phyloP scores from a whole-genome alignment of 2,329 filamentous ascomycete species.

The Aureobasidium sp. region DNA sequence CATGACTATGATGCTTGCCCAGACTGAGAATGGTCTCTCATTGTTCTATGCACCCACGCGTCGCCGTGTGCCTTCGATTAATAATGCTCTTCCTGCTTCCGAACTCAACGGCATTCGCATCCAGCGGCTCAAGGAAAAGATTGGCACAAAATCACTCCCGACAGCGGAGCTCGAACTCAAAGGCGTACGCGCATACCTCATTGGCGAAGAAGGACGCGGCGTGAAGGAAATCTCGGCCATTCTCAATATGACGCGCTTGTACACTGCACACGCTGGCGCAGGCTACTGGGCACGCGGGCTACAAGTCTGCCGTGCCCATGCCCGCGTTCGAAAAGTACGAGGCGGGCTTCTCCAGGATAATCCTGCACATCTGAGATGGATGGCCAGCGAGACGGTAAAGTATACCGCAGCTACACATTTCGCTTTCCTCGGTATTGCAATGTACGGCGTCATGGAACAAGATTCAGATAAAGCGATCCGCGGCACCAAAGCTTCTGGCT shows the following conservation, averaged over 20 bases:
- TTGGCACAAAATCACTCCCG: neutral
- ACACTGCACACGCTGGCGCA: neutral
- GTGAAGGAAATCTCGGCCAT: neutral
- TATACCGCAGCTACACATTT: neutral
- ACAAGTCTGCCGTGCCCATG: neutral
- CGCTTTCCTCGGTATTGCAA: neutral
- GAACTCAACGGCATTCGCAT: neutral
- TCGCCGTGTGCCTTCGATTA: neutral
- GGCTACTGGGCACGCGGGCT: neutral
- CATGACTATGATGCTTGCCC: neutral
- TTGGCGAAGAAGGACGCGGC: neutral
- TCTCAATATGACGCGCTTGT: neutral
- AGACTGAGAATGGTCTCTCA: neutral
- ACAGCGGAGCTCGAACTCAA: neutral
- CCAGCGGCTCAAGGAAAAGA: neutral
- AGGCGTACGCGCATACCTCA: neutral
- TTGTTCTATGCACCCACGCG: neutral
- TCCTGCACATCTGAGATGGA: neutral
- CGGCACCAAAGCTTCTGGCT: neutral
- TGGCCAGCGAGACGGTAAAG: neutral
- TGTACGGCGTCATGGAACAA: neutral
- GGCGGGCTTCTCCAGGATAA: neutral
- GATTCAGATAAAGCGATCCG: neutral
- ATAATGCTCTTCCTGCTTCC: neutral
- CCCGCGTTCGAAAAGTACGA: neutral